Conservation (phyloP, 1,139 yeast genomes). For the Pichia sp. region DNA sequence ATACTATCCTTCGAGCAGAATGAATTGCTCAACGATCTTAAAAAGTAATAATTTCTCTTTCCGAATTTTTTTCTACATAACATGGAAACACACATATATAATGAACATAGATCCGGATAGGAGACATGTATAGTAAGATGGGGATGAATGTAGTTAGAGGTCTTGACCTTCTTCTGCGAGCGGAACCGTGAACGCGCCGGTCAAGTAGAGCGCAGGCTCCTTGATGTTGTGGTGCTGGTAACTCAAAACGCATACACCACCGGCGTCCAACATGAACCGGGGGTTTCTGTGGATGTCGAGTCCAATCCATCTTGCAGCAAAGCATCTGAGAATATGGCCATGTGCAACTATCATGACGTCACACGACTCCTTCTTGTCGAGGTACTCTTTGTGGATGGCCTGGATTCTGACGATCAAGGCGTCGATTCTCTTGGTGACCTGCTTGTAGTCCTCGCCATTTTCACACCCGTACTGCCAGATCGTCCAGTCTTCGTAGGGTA, state of each 20-base stretch:
- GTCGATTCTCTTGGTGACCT: constrained; percentile 70
- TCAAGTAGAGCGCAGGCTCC: constrained; percentile 81
- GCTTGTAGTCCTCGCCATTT: constrained; percentile 67
- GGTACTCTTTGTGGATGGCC: constrained; percentile 56
- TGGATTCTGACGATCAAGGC: constrained; percentile 59
- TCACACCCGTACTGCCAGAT: constrained; percentile 95
- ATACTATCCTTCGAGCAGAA: constrained; percentile 46
- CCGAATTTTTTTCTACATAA: too few relatives aligned
- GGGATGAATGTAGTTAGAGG: constrained; percentile 15
- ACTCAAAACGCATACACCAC: constrained; percentile 89
- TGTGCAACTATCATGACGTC: constrained; percentile 86
- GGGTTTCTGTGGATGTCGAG: constrained; percentile 61
- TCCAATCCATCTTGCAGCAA: constrained; percentile 83
- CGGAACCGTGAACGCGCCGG: constrained; percentile 76
- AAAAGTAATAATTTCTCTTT: constrained; percentile 14
- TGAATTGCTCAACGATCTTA: constrained; percentile 42
- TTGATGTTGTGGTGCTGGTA: constrained; percentile 80
- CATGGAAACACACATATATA: too few relatives aligned
- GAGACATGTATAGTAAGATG: too few relatives aligned
- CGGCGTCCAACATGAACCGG: constrained; percentile 82
- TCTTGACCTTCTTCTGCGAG: constrained; percentile 43
- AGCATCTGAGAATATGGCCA: constrained; percentile 86
- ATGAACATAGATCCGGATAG: too few relatives aligned
- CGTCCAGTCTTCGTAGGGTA: constrained; percentile 60
- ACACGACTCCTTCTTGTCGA: constrained; percentile 49